Base-by-base conservation (phyloP, 2,329 filamentous ascomycete genomes). In the Stagonosporopsis vannaccii region DNA sequence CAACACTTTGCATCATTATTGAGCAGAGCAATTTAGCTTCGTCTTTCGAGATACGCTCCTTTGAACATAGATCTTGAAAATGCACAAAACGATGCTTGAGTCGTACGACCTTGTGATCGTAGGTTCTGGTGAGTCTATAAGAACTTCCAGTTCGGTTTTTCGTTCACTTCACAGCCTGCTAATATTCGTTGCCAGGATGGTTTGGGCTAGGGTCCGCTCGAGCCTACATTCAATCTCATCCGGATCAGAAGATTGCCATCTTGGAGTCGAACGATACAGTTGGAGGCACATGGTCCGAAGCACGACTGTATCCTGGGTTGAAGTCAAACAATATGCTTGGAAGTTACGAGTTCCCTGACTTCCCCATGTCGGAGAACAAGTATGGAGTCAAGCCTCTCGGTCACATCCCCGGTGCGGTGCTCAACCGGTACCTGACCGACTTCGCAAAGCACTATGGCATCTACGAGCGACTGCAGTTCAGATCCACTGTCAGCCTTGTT, bases 281-380 rank as follows among this genome's bases (percentile, higher is more conserved):
- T 4, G 46, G 46, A 11, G 46, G 46, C 13, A 49, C 46, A 23
- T 49, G 46, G 46, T 49, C 46, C 12, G 46, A 49, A 41, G 46
- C 46, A 9, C 36, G 46, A 23, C 17, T 49, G 17, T 44, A 43
- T 25, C 48, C 48, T 4, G 48, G 48, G 12, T 33, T 51, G 2
- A 51, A 51, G 32, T 51, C 48, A 4, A 51, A 51, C 25, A 51
- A 51, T 19, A 51, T 51, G 48, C 48, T 51, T 23, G 48, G 48
- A 17, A 51, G 48, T 22, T 51, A 51, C 11, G 48, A 51, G 4
- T 51, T 51, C 32, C 48, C 48, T 23, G 48, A 51, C 40, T 51
- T 51, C 20, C 49, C 49, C 15, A 51, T 51, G 49, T 25, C 25
- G 12, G 49, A 52, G 23, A 39, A 45, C 8, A 44, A 39, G n/a